Conservation (phyloP, 2,329 filamentous ascomycete species). For the Amauroascus verrucosus region DNA sequence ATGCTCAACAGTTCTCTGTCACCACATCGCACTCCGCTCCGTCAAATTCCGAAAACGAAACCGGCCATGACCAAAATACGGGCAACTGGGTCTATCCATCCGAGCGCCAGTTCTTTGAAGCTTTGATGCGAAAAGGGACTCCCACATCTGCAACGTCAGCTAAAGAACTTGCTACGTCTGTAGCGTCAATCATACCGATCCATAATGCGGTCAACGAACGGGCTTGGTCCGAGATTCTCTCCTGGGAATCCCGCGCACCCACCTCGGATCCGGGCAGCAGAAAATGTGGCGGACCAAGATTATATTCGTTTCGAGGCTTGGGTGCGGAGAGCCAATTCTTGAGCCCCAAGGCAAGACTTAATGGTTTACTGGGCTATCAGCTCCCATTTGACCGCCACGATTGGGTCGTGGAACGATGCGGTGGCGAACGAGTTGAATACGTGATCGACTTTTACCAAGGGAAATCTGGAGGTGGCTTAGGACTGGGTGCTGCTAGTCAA, state of each 20-base stretch:
- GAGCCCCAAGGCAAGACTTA: conserved; percentile 73
- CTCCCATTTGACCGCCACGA: conserved; percentile 92
- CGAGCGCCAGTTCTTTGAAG: conserved; percentile 95
- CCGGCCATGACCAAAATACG: conserved; percentile 54
- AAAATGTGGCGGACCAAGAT: conserved; percentile 64
- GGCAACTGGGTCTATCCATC: conserved; percentile 98
- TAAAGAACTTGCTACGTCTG: conserved; percentile 53
- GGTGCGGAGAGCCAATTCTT: conserved; percentile 45
- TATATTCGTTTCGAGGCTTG: conserved; percentile 71
- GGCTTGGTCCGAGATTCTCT: conserved; percentile 83
- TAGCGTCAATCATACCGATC: conserved; percentile 87
- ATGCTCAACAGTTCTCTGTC: conserved; percentile 19
- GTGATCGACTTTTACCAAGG: conserved; percentile 97
- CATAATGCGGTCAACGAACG: conserved; percentile 98
- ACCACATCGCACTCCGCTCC: conserved; percentile 33
- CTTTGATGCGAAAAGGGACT: conserved; percentile 83
- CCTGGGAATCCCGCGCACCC: conserved; percentile 67
- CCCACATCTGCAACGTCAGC: conserved; percentile 41
- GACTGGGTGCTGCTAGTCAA: conserved; percentile 21
- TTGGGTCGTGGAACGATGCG: conserved; percentile 92
- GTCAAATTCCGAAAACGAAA: conserved; percentile 70
- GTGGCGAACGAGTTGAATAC: conserved; percentile 65
- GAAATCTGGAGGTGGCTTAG: conserved; percentile 35
- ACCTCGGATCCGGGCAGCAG: conserved; percentile 47
- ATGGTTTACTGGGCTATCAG: conserved; percentile 77